Base-by-base conservation (phyloP, 768 basidiomycete species). In the Podaxis rugospora region DNA sequence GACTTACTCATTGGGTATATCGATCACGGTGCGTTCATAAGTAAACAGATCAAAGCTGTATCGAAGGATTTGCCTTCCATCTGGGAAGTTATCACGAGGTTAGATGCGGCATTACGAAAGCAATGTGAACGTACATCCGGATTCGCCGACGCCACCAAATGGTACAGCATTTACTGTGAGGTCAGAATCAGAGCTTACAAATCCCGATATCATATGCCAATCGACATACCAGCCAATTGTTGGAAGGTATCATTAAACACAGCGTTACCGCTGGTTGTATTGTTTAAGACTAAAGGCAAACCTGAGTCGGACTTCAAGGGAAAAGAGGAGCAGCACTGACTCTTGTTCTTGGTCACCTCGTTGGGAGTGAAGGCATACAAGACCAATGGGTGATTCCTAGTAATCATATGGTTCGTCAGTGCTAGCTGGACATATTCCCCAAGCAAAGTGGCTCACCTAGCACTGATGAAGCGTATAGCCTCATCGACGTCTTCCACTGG, bases 301-400 rank as follows among this genome's bases (percentile, higher is more conserved):
- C 5, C n/a, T 40, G 7, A 37, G 28, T 39, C 14, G 9, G 27
- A 36, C 4, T 18, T 18, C 6, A n/a, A 50, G 14, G 35, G 18
- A 49, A 13, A 16, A 53, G 0, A 39, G 14, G 5, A 39, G 37
- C 23, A 2, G 21, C 10, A 68, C 76, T 36, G 44, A 82, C 83
- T 66, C 40, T 68, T 72, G 9, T 72, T 64, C 60, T 82, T 83
- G 0, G 70, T 63, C 4, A 70, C 68, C 0, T 75, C 70, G 47
- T 80, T 73, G 14, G 84, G 78, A 0, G 83, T 85, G 69, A 90
- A 92, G 0, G 76, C 77, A 64, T 91, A 90, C 23, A 90, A 44
- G 2, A 83, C 83, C 4, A 91, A 76, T 1, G 90, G 83, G 59
- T 82, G 77, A 39, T 81, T 78, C 18, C 86, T 88, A 54, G 5